Evolutionary conservation across 1,139 yeast genomes (phyloP).

Genomic region (Yamadazyma taylorii): DNA sequence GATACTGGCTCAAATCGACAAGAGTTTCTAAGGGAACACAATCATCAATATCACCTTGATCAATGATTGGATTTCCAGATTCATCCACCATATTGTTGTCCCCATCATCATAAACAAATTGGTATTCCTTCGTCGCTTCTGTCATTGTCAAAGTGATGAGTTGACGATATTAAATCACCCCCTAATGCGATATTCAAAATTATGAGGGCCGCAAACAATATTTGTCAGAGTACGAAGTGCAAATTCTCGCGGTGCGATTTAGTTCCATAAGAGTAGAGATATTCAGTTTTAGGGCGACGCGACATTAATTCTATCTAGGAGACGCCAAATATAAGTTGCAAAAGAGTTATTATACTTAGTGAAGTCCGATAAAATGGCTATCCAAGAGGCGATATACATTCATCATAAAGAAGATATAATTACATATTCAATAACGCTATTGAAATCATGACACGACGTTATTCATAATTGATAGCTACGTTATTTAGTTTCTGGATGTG

Average conservation of each 20-base stretch:
- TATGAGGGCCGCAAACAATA: neutral
- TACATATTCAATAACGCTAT: constrained; percentile 1
- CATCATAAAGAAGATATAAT: constrained; percentile 1
- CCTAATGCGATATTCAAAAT: constrained; percentile 4
- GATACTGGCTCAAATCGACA: constrained; percentile 4
- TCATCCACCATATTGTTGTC: constrained; percentile 9
- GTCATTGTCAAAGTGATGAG: constrained; percentile 1
- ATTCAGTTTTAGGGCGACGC: neutral
- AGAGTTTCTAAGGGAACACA: constrained; percentile 9
- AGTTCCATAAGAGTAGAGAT: neutral
- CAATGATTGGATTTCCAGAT: constrained; percentile 9
- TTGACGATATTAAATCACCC: constrained; percentile 5
- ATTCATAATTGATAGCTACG: constrained; percentile 1
- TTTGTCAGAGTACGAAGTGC: neutral
- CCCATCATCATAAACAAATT: constrained; percentile 9
- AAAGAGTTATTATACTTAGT: neutral
- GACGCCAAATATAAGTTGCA: constrained; percentile 2
- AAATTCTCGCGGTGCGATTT: neutral
- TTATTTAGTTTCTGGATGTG: constrained; percentile 1
- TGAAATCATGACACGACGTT: neutral
- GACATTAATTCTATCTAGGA: neutral
- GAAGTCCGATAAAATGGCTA: neutral
- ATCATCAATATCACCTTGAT: constrained; percentile 9
- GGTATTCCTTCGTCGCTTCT: constrained; percentile 7
- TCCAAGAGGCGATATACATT: constrained; percentile 3